Conservation (phyloP, 768 basidiomycete species). For the Phlegmacium glaucopus region DNA sequence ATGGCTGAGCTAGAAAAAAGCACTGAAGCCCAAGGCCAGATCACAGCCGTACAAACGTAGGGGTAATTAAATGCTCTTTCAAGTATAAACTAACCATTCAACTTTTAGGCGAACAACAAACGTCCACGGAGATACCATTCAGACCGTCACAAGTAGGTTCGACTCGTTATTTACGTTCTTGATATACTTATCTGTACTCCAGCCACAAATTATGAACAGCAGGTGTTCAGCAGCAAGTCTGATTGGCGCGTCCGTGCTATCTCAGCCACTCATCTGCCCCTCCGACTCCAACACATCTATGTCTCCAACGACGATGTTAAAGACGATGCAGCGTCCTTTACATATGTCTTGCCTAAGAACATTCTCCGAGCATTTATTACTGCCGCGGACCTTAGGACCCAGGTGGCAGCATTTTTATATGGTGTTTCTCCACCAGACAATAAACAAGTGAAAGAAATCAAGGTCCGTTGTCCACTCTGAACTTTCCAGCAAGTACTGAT, state of each 20-base stretch:
- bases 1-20: conserved; percentile 99
- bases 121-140: conserved; percentile 93
- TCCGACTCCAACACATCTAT: conserved; percentile 97
- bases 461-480: conserved; percentile 34
- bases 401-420: conserved; percentile 92
- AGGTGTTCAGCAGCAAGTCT: conserved; percentile 98
- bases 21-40: conserved; percentile 89
- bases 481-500: no score
- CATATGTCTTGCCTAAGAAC: conserved; percentile 97
- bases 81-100: conserved; percentile 8
- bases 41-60: conserved; percentile 92
- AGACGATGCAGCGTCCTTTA: conserved; percentile 92
- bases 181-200: conserved; percentile 3
- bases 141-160: conserved; percentile 83
- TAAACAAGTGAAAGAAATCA: conserved; percentile 98
- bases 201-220: conserved; percentile 97
- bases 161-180: neutral
- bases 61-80: conserved; percentile 13
- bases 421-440: conserved; percentile 93
- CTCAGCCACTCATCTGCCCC: conserved; percentile 91
- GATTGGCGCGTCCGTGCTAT: conserved; percentile 99
- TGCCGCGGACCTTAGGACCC: conserved; percentile 91
- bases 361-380: conserved; percentile 91
- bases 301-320: conserved; percentile 99
- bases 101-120: conserved; percentile 83